Conservation (phyloP, 1,284 basidiomycete genomes). For the Anthracocystis setariae region DNA sequence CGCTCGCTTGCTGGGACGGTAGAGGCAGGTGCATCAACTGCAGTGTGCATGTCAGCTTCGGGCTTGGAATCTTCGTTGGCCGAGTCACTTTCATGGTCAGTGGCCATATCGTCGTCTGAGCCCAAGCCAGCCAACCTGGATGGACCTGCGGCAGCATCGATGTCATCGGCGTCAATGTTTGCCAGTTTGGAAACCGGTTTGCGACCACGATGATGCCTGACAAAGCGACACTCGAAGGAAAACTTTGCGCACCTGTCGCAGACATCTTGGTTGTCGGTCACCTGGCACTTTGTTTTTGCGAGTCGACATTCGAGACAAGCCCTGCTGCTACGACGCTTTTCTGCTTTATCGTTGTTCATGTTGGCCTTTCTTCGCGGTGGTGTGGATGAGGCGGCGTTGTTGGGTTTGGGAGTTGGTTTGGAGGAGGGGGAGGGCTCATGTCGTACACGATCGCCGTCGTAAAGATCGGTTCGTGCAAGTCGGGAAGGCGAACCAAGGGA, state of each 20-base stretch:
- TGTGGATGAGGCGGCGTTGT: conserved; percentile 2
- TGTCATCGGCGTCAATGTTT: conserved; percentile 27
- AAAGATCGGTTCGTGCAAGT: background rate
- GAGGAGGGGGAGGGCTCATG: conserved; percentile 8
- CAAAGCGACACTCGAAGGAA: conserved; percentile 43
- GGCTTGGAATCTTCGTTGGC: conserved; percentile 18
- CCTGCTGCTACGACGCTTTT: conserved; percentile 39
- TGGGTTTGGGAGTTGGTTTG: conserved; percentile 2
- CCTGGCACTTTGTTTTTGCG: conserved; percentile 47
- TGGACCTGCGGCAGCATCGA: conserved; percentile 7
- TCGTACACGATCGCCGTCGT: background rate
- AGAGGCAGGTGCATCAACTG: conserved; percentile 3
- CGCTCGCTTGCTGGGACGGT: background rate
- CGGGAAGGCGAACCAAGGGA: conserved; percentile 14
- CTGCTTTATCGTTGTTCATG: conserved; percentile 41
- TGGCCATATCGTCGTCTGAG: conserved; percentile 25
- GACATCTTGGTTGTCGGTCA: conserved; percentile 26
- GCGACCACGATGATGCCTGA: conserved; percentile 38
- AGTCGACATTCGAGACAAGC: conserved; percentile 47
- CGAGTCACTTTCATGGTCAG: conserved; percentile 27
- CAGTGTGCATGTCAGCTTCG: conserved; percentile 2
- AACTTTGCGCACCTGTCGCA: conserved; percentile 49
- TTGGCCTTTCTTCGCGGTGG: conserved; percentile 17
- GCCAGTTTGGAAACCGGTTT: conserved; percentile 49
- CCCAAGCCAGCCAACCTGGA: conserved; percentile 9